Evolutionary conservation across 108 stramenopile species (phyloP), one percentile per base, ranked within the genome.

Genomic region (Discostella pseudostelligera): DNA sequence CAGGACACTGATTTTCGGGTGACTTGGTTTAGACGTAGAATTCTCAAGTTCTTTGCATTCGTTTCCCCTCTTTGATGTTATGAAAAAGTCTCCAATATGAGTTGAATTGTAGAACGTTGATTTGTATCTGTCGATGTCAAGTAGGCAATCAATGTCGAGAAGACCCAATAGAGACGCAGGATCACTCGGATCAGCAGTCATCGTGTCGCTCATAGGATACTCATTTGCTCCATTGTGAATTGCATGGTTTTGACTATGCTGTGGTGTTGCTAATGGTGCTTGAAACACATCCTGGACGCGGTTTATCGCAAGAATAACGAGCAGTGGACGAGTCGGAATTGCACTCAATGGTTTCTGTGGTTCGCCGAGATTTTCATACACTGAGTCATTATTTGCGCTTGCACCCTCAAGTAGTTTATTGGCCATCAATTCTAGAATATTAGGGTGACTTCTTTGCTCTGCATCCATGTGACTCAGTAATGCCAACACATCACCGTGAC

Each of bases 221-320:
- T 32, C 32, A 4, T 4, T 32, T 32, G 5, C 32, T 32, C 53
- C 5, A 35, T 36, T 42, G 8, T 55, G n/a, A 32, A 19, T n/a
- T 16, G 17, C 12, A n/a, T 47, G 17, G 16, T 40, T 45, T 5
- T 16, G 11, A 22, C 53, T 35, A 11, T 54, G 20, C 0, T 37
- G 10, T 11, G 60, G 19, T 6, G 22, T 26, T 28, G 80, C 80
- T 19, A 81, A 24, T 11, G 81, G 81, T 74, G 76, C 81, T 16
- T 56, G 16, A 32, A 42, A 78, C 1, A 78, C 57, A 50, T 74
- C 44, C 42, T 81, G 81, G 22, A 81, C 81, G 11, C 81, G 72
- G 58, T 81, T 78, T 7, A 81, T 25, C 0, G 81, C 71, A 25
- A 81, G 39, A 29, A 78, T 46, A 1, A 74, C 22, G 55, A 81